Conservation (phyloP, 306 rosid genomes). For the Cucurbita ficifolia region DNA sequence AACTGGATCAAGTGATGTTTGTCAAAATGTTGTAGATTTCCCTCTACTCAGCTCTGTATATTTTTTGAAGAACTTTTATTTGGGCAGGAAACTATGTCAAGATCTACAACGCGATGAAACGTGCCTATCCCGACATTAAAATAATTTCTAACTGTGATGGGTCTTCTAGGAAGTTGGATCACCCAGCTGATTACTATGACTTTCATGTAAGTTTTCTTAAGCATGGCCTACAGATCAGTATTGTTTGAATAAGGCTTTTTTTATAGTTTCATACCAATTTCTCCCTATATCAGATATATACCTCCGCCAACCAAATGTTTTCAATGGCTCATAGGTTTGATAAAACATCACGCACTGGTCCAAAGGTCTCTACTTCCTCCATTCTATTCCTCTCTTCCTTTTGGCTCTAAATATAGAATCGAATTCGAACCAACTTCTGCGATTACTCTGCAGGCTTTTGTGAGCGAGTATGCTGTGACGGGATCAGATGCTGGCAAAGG, state of each 20-base stretch:
- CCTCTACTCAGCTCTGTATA: background rate
- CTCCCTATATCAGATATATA: constrained; percentile 40
- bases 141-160: constrained; percentile 84
- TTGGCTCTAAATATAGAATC: background rate
- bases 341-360: constrained; percentile 35
- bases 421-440: background rate
- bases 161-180: constrained; percentile 50
- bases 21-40: background rate
- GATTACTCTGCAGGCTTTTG: constrained; percentile 55
- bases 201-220: constrained; percentile 50
- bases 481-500: constrained; percentile 70
- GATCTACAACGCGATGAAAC: constrained; percentile 49
- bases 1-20: background rate
- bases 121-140: constrained; percentile 71
- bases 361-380: constrained; percentile 24
- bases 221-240: too few relatives aligned
- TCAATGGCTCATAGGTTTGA: constrained; percentile 43
- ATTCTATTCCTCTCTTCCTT: background rate
- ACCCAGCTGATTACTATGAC: constrained; percentile 85
- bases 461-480: constrained; percentile 85
- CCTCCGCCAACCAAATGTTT: constrained; percentile 56
- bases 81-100: constrained; percentile 57
- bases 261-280: background rate
- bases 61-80: background rate
- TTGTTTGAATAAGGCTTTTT: background rate